Base-by-base conservation (phyloP, 441 rosid genomes). In the Hura crepitans region DNA sequence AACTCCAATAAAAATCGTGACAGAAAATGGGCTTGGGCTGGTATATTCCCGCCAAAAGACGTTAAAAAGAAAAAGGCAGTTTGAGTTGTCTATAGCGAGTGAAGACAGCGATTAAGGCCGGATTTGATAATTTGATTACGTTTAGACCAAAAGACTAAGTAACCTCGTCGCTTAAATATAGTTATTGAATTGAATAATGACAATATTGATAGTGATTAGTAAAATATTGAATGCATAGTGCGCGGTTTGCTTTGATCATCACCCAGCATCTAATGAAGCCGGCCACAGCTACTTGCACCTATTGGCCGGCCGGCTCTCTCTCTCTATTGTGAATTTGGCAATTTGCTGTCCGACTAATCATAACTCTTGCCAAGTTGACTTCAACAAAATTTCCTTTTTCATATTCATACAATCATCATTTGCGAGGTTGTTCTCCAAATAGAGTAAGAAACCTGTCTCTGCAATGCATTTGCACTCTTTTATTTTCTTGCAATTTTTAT, bases 181-280 rank as follows among this genome's bases (percentile, higher is more conserved):
- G 43, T n/a, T n/a, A n/a, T n/a, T n/a, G 69, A 25, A 71, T 54
- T 13, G 46, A 50, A 25, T 14, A 62, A 35, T 67, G 37, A 62
- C 42, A 30, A 31, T 43, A 15, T 25, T 18, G 50, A 53, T 18
- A 28, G 12, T 61, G 35, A 51, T 49, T 30, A 20, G 22, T 50
- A n/a, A n/a, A n/a, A 51, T 46, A 43, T 25, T 62, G 31, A 79
- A 56, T 42, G 50, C n/a, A 42, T 22, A 63, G 64, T 72, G 77
- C 10, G 63, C 60, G 15, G 53, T 73, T 71, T 76, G 82, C 78
- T 80, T 77, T 68, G 77, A 55, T 79, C 80, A 79, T 70, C 79
- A 61, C 69, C 30, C 15, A 64, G 59, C 68, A 39, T 68, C 67
- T 18, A 35, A 62, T 71, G 35, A 60, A 69, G 85, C 86, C 85